Evolutionary conservation across 2,329 filamentous ascomycete genomes (phyloP), one percentile per base, ranked within the genome.

Genomic region (Zymoseptoria passerinii): DNA sequence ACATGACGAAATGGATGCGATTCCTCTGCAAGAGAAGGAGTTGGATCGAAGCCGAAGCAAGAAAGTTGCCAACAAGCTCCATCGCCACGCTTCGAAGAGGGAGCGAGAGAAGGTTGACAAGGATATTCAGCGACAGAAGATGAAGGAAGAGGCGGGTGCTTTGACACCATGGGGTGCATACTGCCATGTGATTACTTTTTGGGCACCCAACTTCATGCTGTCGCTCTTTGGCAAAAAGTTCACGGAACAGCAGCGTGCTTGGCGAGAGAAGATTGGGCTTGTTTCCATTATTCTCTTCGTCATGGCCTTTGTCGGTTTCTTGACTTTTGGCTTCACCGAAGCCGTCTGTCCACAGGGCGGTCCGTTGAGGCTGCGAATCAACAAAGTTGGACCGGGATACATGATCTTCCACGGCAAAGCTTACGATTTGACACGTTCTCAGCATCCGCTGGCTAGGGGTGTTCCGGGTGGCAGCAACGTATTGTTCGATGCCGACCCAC

Each of bases 341-440:
- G 86, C 86, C 4, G 94, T 99, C 18, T 99, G 94, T 73, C 85
- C 88, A 16, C 74, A 77, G 1, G 86, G 90, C 8, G 83, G 85
- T 27, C 76, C 84, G 5, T 66, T 70, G 50, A 86, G 92, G 59
- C 77, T 97, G 56, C 87, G 86, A 62, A 82, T 90, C 71, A 97
- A 97, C 73, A 79, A 95, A 61, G 90, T 99, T 57, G 82, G 82
- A 55, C 73, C 70, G 6, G 90, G 90, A 10, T 96, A 90, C 77
- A 92, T 99, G 89, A 97, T 99, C 65, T 94, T 96, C 72, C 92
- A 99, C 68, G 94, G 94, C 56, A 81, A 85, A 60, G 94, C 94
- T 2, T 96, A 96, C 70, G 87, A 96, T 70, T 77, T 99, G 58
- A 83, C 85, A 4, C 73, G 74, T 35, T 96, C 91, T 0, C 79